Conservation (phyloP, 2,329 filamentous ascomycete species). For the Talaromyces pinophilus region DNA sequence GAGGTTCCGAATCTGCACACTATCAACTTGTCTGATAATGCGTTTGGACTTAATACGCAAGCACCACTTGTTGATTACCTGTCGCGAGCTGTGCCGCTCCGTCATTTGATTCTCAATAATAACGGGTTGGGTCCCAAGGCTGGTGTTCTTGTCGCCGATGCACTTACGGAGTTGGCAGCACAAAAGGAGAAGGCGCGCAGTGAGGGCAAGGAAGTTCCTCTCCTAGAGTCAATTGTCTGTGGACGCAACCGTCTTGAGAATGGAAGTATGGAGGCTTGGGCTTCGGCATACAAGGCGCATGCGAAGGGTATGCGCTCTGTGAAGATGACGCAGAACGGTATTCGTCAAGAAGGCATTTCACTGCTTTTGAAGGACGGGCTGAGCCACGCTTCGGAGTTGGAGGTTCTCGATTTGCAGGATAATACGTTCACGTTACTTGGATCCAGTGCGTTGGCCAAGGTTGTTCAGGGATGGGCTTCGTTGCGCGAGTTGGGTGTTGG, state of each 20-base stretch:
- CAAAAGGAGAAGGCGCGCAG: slow-evolving; percentile 74
- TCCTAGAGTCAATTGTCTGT: slow-evolving; percentile 95
- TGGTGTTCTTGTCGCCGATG: slow-evolving; percentile 84
- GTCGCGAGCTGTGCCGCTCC: slow-evolving; percentile 80
- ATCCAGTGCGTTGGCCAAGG: slow-evolving; percentile 73
- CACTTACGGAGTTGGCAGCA: slow-evolving; percentile 76
- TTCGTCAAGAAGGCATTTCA: slow-evolving; percentile 87
- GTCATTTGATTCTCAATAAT: slow-evolving; percentile 96
- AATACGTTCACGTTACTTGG: slow-evolving; percentile 91
- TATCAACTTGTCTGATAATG: slow-evolving; percentile 95
- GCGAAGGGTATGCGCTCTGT: slow-evolving; percentile 74
- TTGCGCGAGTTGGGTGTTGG: slow-evolving; percentile 84
- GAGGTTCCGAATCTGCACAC: slow-evolving; percentile 84
- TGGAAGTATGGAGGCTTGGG: slow-evolving; percentile 95
- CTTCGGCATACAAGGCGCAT: slow-evolving; percentile 80
- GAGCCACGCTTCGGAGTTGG: slow-evolving; percentile 65
- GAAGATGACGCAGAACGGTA: slow-evolving; percentile 98
- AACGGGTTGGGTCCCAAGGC: slow-evolving; percentile 93
- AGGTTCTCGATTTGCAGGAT: slow-evolving; percentile 88
- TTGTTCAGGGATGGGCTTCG: slow-evolving; percentile 71
- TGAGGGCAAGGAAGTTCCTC: slow-evolving; percentile 69
- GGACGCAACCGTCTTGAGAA: slow-evolving; percentile 95
- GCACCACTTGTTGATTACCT: slow-evolving; percentile 92
- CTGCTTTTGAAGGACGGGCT: slow-evolving; percentile 78
- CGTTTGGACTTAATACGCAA: slow-evolving; percentile 93